Evolutionary conservation across 2,329 filamentous ascomycete genomes (phyloP).

Genomic region (Ustulina deusta): DNA sequence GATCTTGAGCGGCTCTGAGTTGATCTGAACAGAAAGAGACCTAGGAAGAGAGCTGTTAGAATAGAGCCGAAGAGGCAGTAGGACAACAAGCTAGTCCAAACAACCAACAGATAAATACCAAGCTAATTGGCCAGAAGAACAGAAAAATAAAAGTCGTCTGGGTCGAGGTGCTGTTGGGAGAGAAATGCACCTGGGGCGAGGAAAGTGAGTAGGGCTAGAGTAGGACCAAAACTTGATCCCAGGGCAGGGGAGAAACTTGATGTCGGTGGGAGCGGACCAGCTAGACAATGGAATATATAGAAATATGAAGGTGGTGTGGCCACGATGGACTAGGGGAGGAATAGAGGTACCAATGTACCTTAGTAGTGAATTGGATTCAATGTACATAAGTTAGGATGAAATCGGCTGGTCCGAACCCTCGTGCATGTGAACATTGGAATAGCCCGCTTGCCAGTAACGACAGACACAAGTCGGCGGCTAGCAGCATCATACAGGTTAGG

Average conservation of each 20-base stretch:
- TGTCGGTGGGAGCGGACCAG: neutral
- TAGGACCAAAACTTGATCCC: neutral
- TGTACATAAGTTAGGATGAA: neutral
- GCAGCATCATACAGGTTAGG: neutral
- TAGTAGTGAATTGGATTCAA: neutral
- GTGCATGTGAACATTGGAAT: neutral
- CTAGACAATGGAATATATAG: neutral
- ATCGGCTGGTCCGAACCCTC: neutral
- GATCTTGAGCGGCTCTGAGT: conserved; percentile 37
- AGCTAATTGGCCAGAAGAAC: no score
- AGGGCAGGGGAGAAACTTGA: neutral
- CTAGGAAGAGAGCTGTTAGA: conserved; percentile 37
- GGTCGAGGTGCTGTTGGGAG: neutral
- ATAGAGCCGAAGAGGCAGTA: neutral
- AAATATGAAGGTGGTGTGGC: neutral
- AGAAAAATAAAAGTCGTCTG: neutral
- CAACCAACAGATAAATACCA: neutral
- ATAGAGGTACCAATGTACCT: neutral
- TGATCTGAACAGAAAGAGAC: conserved; percentile 42
- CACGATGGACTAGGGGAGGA: neutral
- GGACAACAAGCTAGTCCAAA: neutral
- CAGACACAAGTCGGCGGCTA: neutral
- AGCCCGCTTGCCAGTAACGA: neutral
- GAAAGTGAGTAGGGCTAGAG: neutral
- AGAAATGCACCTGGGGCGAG: neutral